Evolutionary conservation across 2,329 filamentous ascomycete species (phyloP).

Genomic region (Trichoderma arundinaceum): DNA sequence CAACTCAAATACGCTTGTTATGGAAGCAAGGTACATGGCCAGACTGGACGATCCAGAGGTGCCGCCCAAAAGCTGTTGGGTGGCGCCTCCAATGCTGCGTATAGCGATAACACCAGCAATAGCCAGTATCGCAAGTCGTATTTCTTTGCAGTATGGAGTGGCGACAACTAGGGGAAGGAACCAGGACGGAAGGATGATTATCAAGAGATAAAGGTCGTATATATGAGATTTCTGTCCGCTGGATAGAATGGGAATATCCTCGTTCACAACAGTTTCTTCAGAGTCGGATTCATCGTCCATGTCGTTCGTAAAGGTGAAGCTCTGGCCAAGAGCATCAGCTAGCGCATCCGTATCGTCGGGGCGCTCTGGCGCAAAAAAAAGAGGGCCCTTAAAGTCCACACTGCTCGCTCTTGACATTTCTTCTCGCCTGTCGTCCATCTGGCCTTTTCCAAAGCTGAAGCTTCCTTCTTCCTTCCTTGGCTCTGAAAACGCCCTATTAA

Average conservation of each 20-base stretch:
- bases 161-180: conserved; percentile 34
- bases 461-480: conserved; percentile 47
- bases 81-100: conserved; percentile 40
- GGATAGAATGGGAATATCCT: not conserved
- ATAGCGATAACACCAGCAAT: conserved; percentile 42
- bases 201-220: conserved; percentile 37
- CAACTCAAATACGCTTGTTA: conserved; percentile 43
- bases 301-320: conserved; percentile 50
- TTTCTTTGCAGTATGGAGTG: conserved; percentile 39
- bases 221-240: conserved; percentile 31
- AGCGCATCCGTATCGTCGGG: conserved; percentile 49
- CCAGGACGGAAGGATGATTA: conserved; percentile 39
- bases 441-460: conserved; percentile 1
- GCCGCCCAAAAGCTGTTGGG: conserved; percentile 24
- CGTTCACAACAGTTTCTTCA: not conserved
- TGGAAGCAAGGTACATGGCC: conserved; percentile 38
- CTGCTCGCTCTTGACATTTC: conserved; percentile 33
- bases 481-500: conserved; percentile 49
- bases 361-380: conserved; percentile 60
- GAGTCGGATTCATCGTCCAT: conserved; percentile 29
- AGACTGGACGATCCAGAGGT: conserved; percentile 31
- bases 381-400: conserved; percentile 63
- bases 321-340: conserved; percentile 52
- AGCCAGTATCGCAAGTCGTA: conserved; percentile 39
- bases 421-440: conserved; percentile 18